Base-by-base conservation (phyloP, 257 asterid genomes). In the Solanum peruvianum region DNA sequence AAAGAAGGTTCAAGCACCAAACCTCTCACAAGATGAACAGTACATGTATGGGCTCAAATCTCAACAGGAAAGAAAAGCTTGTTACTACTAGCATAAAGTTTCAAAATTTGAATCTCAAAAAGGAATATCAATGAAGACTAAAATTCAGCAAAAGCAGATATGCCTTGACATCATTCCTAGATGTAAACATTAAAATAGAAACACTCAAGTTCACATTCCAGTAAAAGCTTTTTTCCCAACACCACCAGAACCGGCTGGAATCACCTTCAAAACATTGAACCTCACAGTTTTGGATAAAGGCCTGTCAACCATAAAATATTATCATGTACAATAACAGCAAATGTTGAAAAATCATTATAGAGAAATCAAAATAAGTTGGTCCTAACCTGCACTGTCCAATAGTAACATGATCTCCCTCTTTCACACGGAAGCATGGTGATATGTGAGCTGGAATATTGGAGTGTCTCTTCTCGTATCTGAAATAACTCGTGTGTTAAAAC, bases 391-490 rank as follows among this genome's bases (percentile, higher is more conserved):
- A 91, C 73, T 91, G 93, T 52, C 93, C 91, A 58, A 91, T 89
- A 86, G 47, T 91, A 83, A 89, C 93, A 86, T 89, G 89, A 82
- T 91, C 91, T 10, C 91, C 92, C 87, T 91, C 93, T 86, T 88
- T 91, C 88, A 91, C 92, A 31, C 91, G 90, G 92, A 91, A 87
- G 81, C 88, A 87, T 87, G 90, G 42, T 90, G 92, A 87, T 80
- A 91, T 75, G 88, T 91, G 93, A 3, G 91, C 93, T 35, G 93
- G 87, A 31, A 88, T 91, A 39, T 91, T 91, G 4, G 92, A 91
- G 69, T 91, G 93, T 83, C 92, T 90, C 86, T 91, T 91, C 85
- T 90, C 93, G 11, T 91, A 91, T 47, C 93, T 91, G 82, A 23
- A 75, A 82, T 52, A 82, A 60, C 29, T 23, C 1, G 12, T 0